Conservation (phyloP, 306 rosid genomes). For the Crataegus laevigata region DNA sequence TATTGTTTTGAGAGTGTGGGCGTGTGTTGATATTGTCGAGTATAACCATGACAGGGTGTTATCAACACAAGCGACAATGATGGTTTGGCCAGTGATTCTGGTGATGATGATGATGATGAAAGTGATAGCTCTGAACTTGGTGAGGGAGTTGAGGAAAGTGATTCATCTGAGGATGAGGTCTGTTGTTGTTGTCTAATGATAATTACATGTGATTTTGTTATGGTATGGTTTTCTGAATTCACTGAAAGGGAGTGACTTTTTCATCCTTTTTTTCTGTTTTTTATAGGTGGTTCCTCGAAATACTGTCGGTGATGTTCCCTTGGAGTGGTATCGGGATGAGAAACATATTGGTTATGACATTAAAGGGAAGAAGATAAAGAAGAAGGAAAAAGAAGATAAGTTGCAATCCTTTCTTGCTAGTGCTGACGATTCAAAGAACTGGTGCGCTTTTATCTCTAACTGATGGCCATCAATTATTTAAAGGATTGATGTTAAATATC, state of each 20-base stretch:
- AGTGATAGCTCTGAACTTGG: conserved; percentile 39
- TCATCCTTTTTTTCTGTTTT: conserved; percentile 1
- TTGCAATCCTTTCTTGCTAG: conserved; percentile 65
- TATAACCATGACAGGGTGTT: conserved; percentile 38
- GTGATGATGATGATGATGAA: conserved; percentile 20
- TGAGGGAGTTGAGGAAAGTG: conserved; percentile 60
- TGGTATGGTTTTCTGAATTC: background rate
- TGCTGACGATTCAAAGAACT: conserved; percentile 75
- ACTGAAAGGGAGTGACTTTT: background rate
- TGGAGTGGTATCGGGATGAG: conserved; percentile 81
- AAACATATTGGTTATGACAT: conserved; percentile 86
- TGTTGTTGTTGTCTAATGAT: background rate
- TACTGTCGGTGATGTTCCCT: conserved; percentile 80
- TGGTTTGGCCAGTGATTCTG: conserved; percentile 11
- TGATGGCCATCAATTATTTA: background rate
- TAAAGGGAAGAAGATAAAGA: conserved; percentile 72
- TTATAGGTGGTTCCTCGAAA: conserved; percentile 72
- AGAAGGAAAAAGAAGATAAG: conserved; percentile 70
- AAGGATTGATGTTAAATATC: background rate
- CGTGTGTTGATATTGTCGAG: background rate
- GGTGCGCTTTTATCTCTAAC: conserved; percentile 36
- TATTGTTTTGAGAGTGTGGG: background rate
- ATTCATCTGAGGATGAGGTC: conserved; percentile 98
- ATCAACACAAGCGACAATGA: background rate
- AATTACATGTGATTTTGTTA: background rate